Percentiles rank a stretch among this genome's conserved stretches.
These are phyloP conservation scores for Ulota crispa DNA, from an alignment of 225 moss, liverwort and hornwort genomes.

Conservation along the genomic window DNA sequence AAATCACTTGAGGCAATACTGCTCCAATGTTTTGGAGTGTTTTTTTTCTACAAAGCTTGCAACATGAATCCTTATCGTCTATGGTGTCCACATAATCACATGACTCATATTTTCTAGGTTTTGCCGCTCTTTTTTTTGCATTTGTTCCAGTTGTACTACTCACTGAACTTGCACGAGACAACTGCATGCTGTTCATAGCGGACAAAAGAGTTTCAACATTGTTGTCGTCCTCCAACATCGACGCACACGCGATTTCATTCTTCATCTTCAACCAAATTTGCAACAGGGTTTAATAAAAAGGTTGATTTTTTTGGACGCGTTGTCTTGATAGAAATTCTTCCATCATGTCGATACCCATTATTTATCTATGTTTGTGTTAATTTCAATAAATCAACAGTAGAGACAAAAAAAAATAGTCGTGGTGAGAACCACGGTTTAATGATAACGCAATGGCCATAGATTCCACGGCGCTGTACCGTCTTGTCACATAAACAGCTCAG, in stretches of 20 bases:
- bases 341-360: no score
- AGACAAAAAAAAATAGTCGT: no score
- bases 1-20: constrained; percentile 52
- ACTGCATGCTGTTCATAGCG: constrained; percentile 36
- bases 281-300: constrained; percentile 60
- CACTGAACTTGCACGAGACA: not conserved
- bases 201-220: constrained; percentile 32
- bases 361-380: no score
- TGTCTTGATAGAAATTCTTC: no score
- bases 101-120: constrained; percentile 7
- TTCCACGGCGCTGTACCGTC: no score
- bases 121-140: constrained; percentile 16
- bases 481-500: no score
- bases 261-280: constrained; percentile 63
- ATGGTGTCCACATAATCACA: constrained; percentile 36
- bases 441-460: no score
- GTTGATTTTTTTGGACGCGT: constrained; percentile 74
- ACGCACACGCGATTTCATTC: constrained; percentile 20
- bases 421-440: no score
- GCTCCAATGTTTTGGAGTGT: constrained; percentile 14
- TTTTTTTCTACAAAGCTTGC: constrained; percentile 37
- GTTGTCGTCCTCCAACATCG: constrained; percentile 16
- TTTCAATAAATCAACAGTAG: no score
- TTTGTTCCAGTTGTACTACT: constrained; percentile 7
- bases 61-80: constrained; percentile 21